These are phyloP conservation scores for Capsicum rhomboideum DNA, from an alignment of 257 asterid genomes.

Conservation along the genomic window DNA sequence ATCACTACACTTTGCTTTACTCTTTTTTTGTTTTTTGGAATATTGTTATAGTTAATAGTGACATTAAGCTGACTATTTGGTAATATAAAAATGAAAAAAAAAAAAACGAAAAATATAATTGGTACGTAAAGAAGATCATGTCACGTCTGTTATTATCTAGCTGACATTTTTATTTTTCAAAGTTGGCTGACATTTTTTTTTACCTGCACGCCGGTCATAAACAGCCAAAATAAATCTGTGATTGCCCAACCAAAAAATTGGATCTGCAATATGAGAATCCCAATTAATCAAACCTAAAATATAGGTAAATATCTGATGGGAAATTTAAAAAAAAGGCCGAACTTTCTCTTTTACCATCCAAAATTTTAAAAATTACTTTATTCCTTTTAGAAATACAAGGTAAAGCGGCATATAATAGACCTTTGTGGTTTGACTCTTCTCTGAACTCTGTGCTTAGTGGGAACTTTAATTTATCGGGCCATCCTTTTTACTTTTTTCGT, in stretches of 20 bases:
- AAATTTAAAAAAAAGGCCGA: too few species aligned
- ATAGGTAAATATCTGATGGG: too few species aligned
- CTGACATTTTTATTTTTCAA: constrained; percentile 8
- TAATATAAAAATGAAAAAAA: not conserved
- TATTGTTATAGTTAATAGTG: not conserved
- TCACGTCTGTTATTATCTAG: constrained; percentile 4
- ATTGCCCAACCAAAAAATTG: not conserved
- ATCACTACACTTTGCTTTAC: not conserved
- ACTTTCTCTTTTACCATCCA: not conserved
- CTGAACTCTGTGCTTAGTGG: too few species aligned
- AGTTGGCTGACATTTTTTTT: constrained; percentile 8
- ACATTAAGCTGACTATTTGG: not conserved
- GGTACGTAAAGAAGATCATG: constrained; percentile 1
- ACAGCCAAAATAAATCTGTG: not conserved
- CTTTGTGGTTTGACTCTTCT: too few species aligned
- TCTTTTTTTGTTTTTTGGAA: not conserved
- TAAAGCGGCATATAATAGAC: too few species aligned
- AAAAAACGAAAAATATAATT: not conserved
- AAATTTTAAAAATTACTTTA: not conserved
- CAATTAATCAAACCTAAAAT: too few species aligned
- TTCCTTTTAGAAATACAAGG: too few species aligned
- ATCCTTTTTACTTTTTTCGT: not conserved
- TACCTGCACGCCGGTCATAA: not conserved
- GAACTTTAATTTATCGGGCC: too few species aligned
- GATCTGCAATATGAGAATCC: not conserved